phyloP scores from a whole-genome alignment of 2,329 filamentous ascomycete genomes.

The Claviceps purpurea region DNA sequence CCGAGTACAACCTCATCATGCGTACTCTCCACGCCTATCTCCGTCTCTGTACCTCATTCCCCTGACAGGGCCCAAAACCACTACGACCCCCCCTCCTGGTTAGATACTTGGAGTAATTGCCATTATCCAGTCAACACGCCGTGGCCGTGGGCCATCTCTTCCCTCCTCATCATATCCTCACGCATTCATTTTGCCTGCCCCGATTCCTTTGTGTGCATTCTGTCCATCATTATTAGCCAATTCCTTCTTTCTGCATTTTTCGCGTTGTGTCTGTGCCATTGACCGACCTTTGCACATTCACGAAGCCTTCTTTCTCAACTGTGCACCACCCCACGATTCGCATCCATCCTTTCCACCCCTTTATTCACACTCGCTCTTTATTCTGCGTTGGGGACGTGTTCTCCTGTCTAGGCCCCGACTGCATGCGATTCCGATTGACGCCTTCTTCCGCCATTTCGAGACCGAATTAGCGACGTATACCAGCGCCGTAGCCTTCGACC shows the following conservation, averaged over 20 bases:
- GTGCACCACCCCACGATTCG: neutral
- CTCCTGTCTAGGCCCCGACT: neutral
- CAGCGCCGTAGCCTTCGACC: neutral
- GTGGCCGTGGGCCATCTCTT: neutral
- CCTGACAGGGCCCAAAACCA: neutral
- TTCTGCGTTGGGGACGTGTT: neutral
- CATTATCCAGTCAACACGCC: too few species aligned
- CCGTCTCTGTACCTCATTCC: neutral
- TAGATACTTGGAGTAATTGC: too few species aligned
- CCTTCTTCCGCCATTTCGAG: slow-evolving; percentile 1
- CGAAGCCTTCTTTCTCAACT: neutral
- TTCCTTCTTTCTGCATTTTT: neutral
- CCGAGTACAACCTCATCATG: neutral
- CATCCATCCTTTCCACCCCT: neutral
- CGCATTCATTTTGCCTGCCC: slow-evolving; percentile 1
- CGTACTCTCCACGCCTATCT: too few species aligned
- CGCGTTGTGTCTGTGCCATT: neutral
- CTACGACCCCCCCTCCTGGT: neutral
- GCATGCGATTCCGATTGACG: slow-evolving; percentile 4
- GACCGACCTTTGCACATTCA: neutral
- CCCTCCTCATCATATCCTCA: slow-evolving; percentile 1
- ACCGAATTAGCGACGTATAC: neutral
- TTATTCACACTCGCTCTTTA: neutral
- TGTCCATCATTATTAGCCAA: neutral
- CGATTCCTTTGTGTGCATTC: neutral